These are phyloP conservation scores for Ophiostoma ulmi DNA, from an alignment of 2,329 filamentous ascomycete genomes.

Conservation along the genomic window DNA sequence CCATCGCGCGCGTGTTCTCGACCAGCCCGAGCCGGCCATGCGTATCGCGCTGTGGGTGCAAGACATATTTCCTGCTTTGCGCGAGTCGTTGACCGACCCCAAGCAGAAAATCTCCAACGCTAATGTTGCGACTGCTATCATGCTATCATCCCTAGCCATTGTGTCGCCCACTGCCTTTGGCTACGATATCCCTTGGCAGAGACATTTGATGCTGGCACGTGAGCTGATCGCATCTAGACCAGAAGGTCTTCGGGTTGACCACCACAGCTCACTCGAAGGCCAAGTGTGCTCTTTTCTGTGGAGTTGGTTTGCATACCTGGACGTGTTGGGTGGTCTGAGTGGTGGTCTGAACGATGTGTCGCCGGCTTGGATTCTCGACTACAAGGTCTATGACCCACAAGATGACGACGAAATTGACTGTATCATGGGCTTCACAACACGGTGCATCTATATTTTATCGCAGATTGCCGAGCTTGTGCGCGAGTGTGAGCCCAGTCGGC, in stretches of 20 bases:
- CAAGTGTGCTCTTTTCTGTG: slow-evolving; percentile 67
- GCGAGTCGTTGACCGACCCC: slow-evolving; percentile 58
- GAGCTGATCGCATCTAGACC: slow-evolving; percentile 64
- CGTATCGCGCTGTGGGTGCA: slow-evolving; percentile 77
- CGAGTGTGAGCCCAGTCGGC: slow-evolving; percentile 50
- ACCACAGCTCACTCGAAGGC: slow-evolving; percentile 44
- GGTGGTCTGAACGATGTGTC: slow-evolving; percentile 52
- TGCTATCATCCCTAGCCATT: slow-evolving; percentile 78
- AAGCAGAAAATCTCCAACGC: slow-evolving; percentile 62
- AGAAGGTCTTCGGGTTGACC: slow-evolving; percentile 45
- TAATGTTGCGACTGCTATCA: slow-evolving; percentile 74
- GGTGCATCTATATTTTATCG: slow-evolving; percentile 65
- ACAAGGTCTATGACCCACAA: slow-evolving; percentile 47
- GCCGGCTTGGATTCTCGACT: slow-evolving; percentile 47
- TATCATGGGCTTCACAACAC: slow-evolving; percentile 71
- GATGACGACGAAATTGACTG: slow-evolving; percentile 69
- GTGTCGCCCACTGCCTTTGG: slow-evolving; percentile 77
- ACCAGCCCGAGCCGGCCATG: slow-evolving; percentile 67
- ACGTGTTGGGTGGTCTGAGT: slow-evolving; percentile 68
- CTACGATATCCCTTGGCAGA: slow-evolving; percentile 75
- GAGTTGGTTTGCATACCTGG: slow-evolving; percentile 79
- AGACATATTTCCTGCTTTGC: slow-evolving; percentile 69
- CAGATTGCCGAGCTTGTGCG: slow-evolving; percentile 67
- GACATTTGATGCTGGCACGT: slow-evolving; percentile 69
- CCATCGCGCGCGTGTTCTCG: slow-evolving; percentile 69